Base-by-base conservation (phyloP, 23 red algal species). In the Gracilariopsis chorda region DNA sequence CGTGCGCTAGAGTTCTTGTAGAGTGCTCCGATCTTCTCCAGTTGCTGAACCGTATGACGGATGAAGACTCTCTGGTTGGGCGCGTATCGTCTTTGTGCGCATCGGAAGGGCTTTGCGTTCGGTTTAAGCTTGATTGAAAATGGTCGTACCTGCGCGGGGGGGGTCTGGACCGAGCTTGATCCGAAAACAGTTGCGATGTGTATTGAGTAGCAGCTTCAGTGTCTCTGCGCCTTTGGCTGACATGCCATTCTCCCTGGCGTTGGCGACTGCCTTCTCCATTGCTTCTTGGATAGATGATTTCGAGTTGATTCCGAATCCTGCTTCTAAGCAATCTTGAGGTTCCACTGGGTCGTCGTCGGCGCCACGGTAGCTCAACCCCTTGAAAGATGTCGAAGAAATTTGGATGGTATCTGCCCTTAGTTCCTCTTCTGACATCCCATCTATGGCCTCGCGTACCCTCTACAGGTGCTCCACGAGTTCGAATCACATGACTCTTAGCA, bases 291-390 rank as follows among this genome's bases (percentile, higher is more conserved):
- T 39, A 4, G n/a, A 16, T 65, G 23, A 8, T 44, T 4, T 0
- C 7, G 41, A 9, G 0, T 83, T 1, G 9, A 9, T 82, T 36
- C 77, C 48, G 29, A 82, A 82, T 0, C 23, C 47, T 9, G 77
- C 48, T 4, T 7, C 20, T 6, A 59, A 21, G 28, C 0, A 20
- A 10, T 37, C 17, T 7, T 44, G 77, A 7, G 30, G 77, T 5
- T 82, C 70, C 3, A 82, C 58, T 9, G 48, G 48, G 47, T 82
- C 77, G 53, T 82, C 77, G 7, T 82, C 77, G 48, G 48, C 14
- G 28, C 11, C 30, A 14, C 5, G 14, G 53, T 60, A 82, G 7
- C 8, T 12, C 30, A 60, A n/a, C 20, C 7, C 55, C n/a, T n/a
- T n/a, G n/a, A n/a, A n/a, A n/a, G 7, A 3, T 23, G 59, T 60